These are phyloP conservation scores for Xylariaceae sp. DNA, from an alignment of 2,329 filamentous ascomycete genomes.

Conservation along the genomic window DNA sequence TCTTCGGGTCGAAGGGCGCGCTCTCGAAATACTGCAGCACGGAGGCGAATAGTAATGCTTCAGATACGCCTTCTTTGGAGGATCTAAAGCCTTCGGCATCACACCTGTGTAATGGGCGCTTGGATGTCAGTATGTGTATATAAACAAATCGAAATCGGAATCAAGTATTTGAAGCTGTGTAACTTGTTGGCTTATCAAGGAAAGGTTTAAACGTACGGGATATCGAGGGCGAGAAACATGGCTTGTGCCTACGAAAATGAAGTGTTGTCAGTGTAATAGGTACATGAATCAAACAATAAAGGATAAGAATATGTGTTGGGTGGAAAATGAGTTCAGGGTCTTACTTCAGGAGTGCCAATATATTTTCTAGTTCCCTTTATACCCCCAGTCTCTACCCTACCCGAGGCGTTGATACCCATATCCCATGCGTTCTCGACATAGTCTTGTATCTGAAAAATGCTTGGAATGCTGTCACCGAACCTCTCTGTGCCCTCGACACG, in stretches of 20 bases:
- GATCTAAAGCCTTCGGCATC: slow-evolving; percentile 67
- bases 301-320: not conserved
- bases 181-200: too few species aligned
- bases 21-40: slow-evolving; percentile 78
- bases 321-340: slow-evolving; percentile 12
- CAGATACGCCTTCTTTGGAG: slow-evolving; percentile 53
- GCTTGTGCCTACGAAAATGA: slow-evolving; percentile 69
- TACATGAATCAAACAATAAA: not conserved
- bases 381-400: slow-evolving; percentile 82
- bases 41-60: slow-evolving; percentile 66
- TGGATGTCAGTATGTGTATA: not conserved
- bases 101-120: slow-evolving; percentile 53
- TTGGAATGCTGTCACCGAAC: slow-evolving; percentile 70
- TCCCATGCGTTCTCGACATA: slow-evolving; percentile 91
- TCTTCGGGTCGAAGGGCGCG: slow-evolving; percentile 54
- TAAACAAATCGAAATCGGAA: too few species aligned
- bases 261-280: not conserved
- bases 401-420: slow-evolving; percentile 76
- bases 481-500: slow-evolving; percentile 61
- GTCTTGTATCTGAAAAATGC: slow-evolving; percentile 83
- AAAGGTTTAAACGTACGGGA: slow-evolving; percentile 59
- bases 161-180: too few species aligned
- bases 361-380: slow-evolving; percentile 91
- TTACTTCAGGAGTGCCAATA: slow-evolving; percentile 89
- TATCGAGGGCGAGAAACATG: slow-evolving; percentile 72